Conservation (phyloP, 1,284 basidiomycete species). For the Trametes sp. region DNA sequence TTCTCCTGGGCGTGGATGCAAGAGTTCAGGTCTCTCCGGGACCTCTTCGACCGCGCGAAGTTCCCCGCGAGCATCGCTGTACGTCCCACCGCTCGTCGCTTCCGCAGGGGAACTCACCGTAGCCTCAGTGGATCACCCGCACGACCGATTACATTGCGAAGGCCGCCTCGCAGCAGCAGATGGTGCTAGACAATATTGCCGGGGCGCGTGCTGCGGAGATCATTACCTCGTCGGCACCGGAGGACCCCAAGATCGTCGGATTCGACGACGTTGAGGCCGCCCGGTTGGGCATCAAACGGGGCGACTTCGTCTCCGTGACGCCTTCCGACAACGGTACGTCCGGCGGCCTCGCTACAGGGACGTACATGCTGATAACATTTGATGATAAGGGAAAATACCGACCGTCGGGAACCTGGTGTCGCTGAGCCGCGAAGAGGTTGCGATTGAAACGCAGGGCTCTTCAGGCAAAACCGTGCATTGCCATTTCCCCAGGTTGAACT, state of each 20-base stretch:
- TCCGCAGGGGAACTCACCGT: constrained; percentile 5
- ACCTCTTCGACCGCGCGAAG: constrained; percentile 48
- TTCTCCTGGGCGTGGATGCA: constrained; percentile 56
- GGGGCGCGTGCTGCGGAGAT: constrained; percentile 54
- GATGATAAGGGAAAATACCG: constrained; percentile 46
- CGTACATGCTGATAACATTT: not conserved
- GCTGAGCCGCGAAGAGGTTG: constrained; percentile 56
- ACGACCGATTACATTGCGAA: constrained; percentile 42
- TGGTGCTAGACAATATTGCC: constrained; percentile 44
- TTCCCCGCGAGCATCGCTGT: constrained; percentile 54
- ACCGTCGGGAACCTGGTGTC: constrained; percentile 59
- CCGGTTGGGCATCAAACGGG: constrained; percentile 49
- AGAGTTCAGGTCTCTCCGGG: constrained; percentile 42
- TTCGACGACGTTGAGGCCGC: constrained; percentile 55
- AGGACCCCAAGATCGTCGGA: constrained; percentile 51
- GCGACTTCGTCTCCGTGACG: constrained; percentile 51
- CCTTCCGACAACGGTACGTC: constrained; percentile 59
- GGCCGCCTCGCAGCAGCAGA: constrained; percentile 11
- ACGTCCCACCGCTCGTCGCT: constrained; percentile 25
- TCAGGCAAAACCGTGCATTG: constrained; percentile 49
- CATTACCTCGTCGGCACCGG: constrained; percentile 46
- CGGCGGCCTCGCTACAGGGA: not conserved
- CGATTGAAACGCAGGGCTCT: constrained; percentile 53
- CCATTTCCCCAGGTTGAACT: constrained; percentile 58
- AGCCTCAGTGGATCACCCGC: constrained; percentile 54